Conservation (phyloP, 331 rosid genomes). For the Quercus lobata region DNA sequence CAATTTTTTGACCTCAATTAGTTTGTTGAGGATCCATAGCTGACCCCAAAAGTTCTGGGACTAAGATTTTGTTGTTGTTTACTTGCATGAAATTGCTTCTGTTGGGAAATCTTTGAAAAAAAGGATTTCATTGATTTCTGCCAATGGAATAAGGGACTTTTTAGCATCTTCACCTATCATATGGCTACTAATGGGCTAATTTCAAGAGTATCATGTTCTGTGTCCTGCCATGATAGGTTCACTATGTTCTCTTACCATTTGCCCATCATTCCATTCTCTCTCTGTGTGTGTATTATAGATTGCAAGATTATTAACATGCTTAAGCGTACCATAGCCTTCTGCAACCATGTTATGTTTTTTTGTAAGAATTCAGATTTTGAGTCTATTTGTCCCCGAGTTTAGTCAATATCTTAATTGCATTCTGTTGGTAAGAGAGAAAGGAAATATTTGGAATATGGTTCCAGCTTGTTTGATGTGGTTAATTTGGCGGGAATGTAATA, state of each 20-base stretch:
- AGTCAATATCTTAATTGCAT: too few species aligned
- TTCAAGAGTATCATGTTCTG: not conserved
- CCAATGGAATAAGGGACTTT: not conserved
- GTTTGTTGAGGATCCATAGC: too few species aligned
- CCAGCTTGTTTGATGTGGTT: too few species aligned
- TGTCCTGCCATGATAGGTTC: not conserved
- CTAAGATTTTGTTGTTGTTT: too few species aligned
- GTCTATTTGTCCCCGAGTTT: too few species aligned
- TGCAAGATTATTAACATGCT: not conserved
- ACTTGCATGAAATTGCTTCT: not conserved
- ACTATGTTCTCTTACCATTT: not conserved
- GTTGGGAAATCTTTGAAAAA: not conserved
- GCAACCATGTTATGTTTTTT: not conserved
- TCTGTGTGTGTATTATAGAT: not conserved
- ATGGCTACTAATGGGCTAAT: not conserved
- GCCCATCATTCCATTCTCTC: not conserved
- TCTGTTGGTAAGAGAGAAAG: too few species aligned
- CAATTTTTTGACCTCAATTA: not conserved
- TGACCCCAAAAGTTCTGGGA: too few species aligned
- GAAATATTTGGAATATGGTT: too few species aligned
- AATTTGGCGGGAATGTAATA: too few species aligned
- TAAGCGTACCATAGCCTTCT: not conserved
- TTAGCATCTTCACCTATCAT: not conserved
- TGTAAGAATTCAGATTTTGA: not conserved
- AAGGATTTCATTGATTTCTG: not conserved